These are phyloP conservation scores for Dothistroma pini DNA, from an alignment of 2,329 filamentous ascomycete genomes.

Conservation along the genomic window DNA sequence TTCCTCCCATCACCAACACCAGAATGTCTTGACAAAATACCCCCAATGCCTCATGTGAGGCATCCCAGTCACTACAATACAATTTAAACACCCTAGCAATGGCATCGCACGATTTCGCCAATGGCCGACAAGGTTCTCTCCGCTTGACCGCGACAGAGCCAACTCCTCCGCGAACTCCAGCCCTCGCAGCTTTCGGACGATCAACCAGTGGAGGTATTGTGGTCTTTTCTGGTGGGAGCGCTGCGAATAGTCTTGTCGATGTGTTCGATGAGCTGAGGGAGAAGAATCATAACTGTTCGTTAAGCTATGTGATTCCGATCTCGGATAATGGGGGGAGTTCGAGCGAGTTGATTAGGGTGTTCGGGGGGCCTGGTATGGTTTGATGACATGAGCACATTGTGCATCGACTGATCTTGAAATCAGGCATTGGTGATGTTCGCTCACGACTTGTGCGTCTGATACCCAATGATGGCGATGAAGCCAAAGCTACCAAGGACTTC, in stretches of 20 bases:
- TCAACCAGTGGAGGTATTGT: conserved; percentile 57
- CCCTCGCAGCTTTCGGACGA: conserved; percentile 18
- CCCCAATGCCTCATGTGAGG: background rate
- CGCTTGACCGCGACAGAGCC: conserved; percentile 9
- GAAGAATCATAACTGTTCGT: conserved; percentile 58
- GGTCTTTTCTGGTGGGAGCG: conserved; percentile 72
- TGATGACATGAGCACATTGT: background rate
- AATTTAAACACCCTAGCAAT: conserved; percentile 1
- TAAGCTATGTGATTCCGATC: conserved; percentile 90
- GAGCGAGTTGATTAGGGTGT: conserved; percentile 88
- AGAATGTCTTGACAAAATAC: background rate
- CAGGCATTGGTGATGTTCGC: conserved; percentile 68
- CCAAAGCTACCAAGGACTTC: conserved; percentile 70
- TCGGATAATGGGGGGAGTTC: conserved; percentile 94
- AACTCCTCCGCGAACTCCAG: conserved; percentile 18
- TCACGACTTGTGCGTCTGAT: conserved; percentile 79
- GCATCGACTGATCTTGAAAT: background rate
- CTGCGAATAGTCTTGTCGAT: conserved; percentile 91
- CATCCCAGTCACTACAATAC: background rate
- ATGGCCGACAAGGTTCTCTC: conserved; percentile 18
- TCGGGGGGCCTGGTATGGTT: conserved; percentile 77
- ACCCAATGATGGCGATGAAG: conserved; percentile 61
- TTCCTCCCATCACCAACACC: background rate
- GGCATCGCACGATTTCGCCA: conserved; percentile 18
- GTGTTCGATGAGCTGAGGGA: conserved; percentile 66